Base-by-base conservation (phyloP, 2,329 filamentous ascomycete genomes). In the Cladosporium sp. region DNA sequence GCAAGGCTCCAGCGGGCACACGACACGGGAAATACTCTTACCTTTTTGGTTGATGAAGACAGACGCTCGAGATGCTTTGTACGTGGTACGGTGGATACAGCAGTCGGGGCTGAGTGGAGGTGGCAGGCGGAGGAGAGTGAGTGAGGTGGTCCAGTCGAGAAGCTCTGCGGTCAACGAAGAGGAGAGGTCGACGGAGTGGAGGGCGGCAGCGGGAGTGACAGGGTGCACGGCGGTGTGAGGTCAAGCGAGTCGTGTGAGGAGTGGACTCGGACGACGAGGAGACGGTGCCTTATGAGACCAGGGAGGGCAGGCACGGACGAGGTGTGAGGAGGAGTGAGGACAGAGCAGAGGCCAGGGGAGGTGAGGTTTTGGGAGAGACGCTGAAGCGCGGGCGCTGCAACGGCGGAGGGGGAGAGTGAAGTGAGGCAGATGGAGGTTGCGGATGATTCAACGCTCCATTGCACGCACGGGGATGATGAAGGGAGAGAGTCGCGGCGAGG, bases 151-250 rank as follows among this genome's bases (percentile, higher is more conserved):
- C 58, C 66, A 61, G 74, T 76, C 74, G 73, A 71, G 70, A 63
- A 67, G 74, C 76, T 77, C 77, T 76, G 72, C 74, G 75, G 70
- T 76, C 76, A 79, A 79, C 78, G 77, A 77, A 76, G 77, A 78
- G 75, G 75, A 76, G 74, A 76, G 73, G 70, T 72, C 72, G 73
- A 75, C 73, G 69, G 65, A 64, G 43, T 32, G 30, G 11, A 5
- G 18, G 30, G 48, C 59, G 62, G 53, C n/a, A 30, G 62, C 36
- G 54, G 63, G 54, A 54, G 53, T n/a, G 62, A 39, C 26, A 48
- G n/a, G 43, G 58, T 61, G 58, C 32, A 66, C 48, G 53, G 66
- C 30, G 36, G 66, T 65, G 34, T 53, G 59, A 63, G 64, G 36
- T 58, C 62, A 34, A 65, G 34, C 46, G 64, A 67, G 51, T 63